Percentiles rank a stretch among this genome's conserved stretches.
These are phyloP conservation scores for Russula griseocarnosa DNA, from an alignment of 768 basidiomycete genomes.

Conservation along the genomic window DNA sequence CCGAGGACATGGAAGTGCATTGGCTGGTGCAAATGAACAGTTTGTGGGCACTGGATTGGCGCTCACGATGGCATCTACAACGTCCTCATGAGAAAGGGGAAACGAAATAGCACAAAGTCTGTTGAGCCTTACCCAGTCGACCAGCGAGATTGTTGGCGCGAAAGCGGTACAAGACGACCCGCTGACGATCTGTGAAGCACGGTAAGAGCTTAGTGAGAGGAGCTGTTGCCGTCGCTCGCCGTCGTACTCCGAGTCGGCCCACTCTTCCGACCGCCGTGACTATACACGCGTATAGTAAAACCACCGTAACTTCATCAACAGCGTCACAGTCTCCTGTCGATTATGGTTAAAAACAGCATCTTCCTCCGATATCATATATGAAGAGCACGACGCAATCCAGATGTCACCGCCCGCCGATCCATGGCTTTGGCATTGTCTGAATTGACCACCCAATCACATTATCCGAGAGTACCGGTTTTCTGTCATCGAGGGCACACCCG, in stretches of 20 bases:
- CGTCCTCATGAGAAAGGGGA: neutral
- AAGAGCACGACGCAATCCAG: neutral
- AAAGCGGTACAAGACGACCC: neutral
- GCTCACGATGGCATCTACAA: neutral
- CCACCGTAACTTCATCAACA: neutral
- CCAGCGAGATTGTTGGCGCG: neutral
- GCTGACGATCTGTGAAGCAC: neutral
- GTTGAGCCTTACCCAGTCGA: neutral
- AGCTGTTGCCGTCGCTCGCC: too few relatives aligned
- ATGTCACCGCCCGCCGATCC: neutral
- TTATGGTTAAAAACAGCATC: neutral
- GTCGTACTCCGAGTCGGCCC: neutral
- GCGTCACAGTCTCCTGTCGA: neutral
- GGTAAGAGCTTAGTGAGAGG: neutral
- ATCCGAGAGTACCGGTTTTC: too few relatives aligned
- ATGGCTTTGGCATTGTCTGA: too few relatives aligned
- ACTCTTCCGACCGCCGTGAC: neutral
- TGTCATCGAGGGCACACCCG: too few relatives aligned
- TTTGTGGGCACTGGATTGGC: neutral
- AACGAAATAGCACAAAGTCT: neutral
- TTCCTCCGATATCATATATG: neutral
- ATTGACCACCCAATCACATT: too few relatives aligned
- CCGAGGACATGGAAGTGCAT: slow-evolving; percentile 80
- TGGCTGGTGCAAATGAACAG: slow-evolving; percentile 10
- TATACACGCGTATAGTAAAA: neutral